Evolutionary conservation across 768 basidiomycete species (phyloP), one percentile per base, ranked within the genome.

Genomic region (Lyophyllum semitale): DNA sequence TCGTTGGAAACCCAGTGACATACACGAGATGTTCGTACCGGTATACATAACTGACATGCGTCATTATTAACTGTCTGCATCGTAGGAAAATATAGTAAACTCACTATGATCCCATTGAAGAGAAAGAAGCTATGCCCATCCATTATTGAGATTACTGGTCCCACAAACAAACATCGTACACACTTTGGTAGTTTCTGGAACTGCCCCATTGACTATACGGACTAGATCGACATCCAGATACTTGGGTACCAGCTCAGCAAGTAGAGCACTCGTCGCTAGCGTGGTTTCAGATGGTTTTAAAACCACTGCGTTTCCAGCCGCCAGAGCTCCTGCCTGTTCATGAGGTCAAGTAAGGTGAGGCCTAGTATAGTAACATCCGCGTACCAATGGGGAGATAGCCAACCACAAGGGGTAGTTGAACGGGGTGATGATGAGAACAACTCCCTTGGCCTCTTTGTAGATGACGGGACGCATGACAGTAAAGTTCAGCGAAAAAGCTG

Each of bases 321-420:
- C 87, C 37, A 95, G 81, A 1, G 93, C 93, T 8, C 87, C 87
- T 42, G 78, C 78, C 73, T 77, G 58, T 29, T 50, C 40, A 42
- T 41, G 25, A 49, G n/a, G 30, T 18, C 37, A 33, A 47, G 7
- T n/a, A 6, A 47, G 50, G 40, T 29, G 43, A 12, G 9, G 8
- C 22, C 12, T 32, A 51, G 30, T 15, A 30, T 13, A 47, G 30
- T n/a, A 51, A 17, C 17, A 26, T 8, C 18, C 40, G 26, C 46
- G 29, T 55, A 88, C 87, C 59, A 93, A 56, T 12, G 88, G 87
- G 0, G 76, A 72, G 8, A 89, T 33, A 0, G 78, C 67, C 48
- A 88, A 68, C 75, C 77, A 85, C 12, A 91, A 55, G 0, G 89
- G 91, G 63, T 87, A 90, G 68, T 91, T 91, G 78, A 89, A 91